Base-by-base conservation (phyloP, 179 eudicot species). In the Corrigiola litoralis region DNA sequence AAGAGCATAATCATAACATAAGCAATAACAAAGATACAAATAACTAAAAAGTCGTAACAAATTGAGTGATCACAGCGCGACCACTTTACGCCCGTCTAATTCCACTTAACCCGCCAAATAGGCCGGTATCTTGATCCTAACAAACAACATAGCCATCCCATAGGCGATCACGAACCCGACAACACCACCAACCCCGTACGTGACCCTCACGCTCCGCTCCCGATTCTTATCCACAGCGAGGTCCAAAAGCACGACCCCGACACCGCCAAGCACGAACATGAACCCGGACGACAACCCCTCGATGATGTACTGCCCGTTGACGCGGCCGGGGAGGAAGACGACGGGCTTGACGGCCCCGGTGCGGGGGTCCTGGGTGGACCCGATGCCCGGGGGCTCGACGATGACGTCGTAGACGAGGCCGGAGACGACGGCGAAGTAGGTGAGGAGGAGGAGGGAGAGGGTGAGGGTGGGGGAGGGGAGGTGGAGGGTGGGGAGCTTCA, bases 301-400 rank as follows among this genome's bases (percentile, higher is more conserved):
- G 28, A 92, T 92, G 24, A 92, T 92, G 82, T 87, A 92, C 87
- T 89, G 96, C 0, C 98, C 96, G 50, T 89, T 92, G 77, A 92
- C 96, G 14, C 98, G 84, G n/a, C 98, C 96, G 1, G 89, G 75
- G 12, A 87, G 77, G 80, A 92, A 92, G 17, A 92, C 98, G 11
- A 89, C 88, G 12, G 98, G 98, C 0, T 75, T 69, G 58, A 89
- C 95, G 16, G 96, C 61, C 16, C 96, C 95, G 42, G 92, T 82
- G 61, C 2, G 4, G 10, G 60, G 85, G 53, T 92, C 96, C 73
- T 92, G 98, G n/a, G 84, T 78, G 45, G 96, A 92, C 20, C 96
- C 92, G 76, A 89, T 92, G 13, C 97, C 96, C 0, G 98, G 98
- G 0, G 98, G 98, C 63, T 89, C 96, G 29, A 86, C 91, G 77